These are phyloP conservation scores for Syncephalastrum monosporum DNA, from an alignment of 371 early-diverging fungal species.

Conservation along the genomic window DNA sequence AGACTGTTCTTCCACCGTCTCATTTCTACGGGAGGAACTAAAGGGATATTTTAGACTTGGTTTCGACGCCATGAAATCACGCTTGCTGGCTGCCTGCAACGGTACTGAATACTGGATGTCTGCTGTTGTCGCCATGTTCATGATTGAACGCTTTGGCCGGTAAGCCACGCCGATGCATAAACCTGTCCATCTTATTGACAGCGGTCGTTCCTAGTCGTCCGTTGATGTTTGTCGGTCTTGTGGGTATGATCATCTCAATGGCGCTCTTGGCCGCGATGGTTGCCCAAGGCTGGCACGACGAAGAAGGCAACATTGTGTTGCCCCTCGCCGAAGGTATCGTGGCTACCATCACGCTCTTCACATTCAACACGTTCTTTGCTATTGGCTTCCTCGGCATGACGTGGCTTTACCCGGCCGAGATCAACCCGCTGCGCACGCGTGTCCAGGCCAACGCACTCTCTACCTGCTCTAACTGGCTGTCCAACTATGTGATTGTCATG, in stretches of 20 bases:
- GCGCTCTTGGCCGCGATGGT: slow-evolving; percentile 12
- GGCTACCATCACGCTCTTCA: slow-evolving; percentile 36
- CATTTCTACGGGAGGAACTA: too few relatives aligned
- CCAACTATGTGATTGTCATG: slow-evolving; percentile 37
- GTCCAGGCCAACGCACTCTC: slow-evolving; percentile 32
- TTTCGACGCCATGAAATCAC: too few relatives aligned
- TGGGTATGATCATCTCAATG: slow-evolving; percentile 18
- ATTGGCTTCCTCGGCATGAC: slow-evolving; percentile 60
- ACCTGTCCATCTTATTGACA: too few relatives aligned
- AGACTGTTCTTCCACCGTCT: neutral
- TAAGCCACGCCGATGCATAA: neutral
- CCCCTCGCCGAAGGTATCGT: slow-evolving; percentile 20
- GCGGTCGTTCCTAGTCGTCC: slow-evolving; percentile 5
- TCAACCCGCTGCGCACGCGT: slow-evolving; percentile 37
- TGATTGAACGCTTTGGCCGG: slow-evolving; percentile 18
- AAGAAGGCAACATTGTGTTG: slow-evolving; percentile 14
- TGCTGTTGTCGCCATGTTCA: slow-evolving; percentile 20
- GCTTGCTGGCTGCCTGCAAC: too few relatives aligned
- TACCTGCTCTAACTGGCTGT: slow-evolving; percentile 63
- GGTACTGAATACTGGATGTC: slow-evolving; percentile 16
- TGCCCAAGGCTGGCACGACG: slow-evolving; percentile 6
- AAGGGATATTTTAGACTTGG: neutral
- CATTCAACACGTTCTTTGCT: slow-evolving; percentile 54
- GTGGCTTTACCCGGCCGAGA: slow-evolving; percentile 55
- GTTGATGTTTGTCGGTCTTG: slow-evolving; percentile 19